phyloP scores from a whole-genome alignment of 768 basidiomycete genomes.

The Leccinum sublutescens region DNA sequence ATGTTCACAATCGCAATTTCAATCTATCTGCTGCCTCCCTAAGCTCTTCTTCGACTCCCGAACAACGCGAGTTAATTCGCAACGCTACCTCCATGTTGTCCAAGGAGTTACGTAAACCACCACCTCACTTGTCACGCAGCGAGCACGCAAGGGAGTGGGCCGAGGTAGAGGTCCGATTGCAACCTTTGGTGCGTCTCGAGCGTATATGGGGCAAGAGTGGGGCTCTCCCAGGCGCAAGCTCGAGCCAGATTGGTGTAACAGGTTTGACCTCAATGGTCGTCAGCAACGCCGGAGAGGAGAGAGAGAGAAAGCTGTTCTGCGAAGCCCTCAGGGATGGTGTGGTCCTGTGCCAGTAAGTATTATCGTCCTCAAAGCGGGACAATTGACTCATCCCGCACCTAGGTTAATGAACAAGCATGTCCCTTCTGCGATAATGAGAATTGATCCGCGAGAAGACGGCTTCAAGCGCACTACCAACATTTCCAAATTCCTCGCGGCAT shows the following conservation, averaged over 20 bases:
- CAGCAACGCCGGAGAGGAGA: conserved; percentile 63
- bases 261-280: conserved; percentile 36
- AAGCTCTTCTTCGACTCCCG: conserved; percentile 46
- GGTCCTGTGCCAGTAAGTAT: conserved; percentile 84
- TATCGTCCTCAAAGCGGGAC: conserved; percentile 7
- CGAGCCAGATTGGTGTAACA: conserved; percentile 37
- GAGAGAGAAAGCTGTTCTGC: conserved; percentile 68
- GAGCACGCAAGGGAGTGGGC: conserved; percentile 63
- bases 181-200: conserved; percentile 63
- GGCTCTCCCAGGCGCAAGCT: conserved; percentile 38
- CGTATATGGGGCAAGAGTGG: conserved; percentile 74
- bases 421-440: conserved; percentile 55
- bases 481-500: conserved; percentile 75
- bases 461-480: conserved; percentile 66
- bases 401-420: conserved; percentile 82
- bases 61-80: conserved; percentile 68
- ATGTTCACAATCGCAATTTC: conserved; percentile 53
- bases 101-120: conserved; percentile 62
- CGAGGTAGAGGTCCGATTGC: conserved; percentile 68
- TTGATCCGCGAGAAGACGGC: conserved; percentile 68
- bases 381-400: conserved; percentile 4
- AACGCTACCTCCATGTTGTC: conserved; percentile 62
- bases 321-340: conserved; percentile 83
- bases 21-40: conserved; percentile 63
- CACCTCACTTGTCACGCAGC: conserved; percentile 50